Percentiles rank a stretch among this genome's conserved stretches.
These are phyloP conservation scores for Starmerella stellata DNA, from an alignment of 805 yeast species.

Conservation along the genomic window DNA sequence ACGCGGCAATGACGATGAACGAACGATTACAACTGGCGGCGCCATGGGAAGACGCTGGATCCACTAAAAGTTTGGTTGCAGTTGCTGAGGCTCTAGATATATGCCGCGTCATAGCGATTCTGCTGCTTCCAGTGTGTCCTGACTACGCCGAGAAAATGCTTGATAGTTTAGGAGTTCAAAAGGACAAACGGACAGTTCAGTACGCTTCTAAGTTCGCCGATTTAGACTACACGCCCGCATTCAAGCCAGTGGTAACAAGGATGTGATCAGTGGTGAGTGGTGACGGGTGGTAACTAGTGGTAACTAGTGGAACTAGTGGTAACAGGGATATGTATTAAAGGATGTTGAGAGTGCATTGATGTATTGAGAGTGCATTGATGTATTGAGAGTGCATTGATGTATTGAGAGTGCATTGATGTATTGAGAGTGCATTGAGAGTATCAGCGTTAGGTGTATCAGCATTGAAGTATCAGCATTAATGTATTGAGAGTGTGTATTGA, in stretches of 20 bases:
- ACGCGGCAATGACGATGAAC: conserved; percentile 32
- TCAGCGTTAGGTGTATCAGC: too few species aligned
- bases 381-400: too few species aligned
- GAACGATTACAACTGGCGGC: conserved; percentile 44
- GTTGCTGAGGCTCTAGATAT: conserved; percentile 54
- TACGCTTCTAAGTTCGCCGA: conserved; percentile 42
- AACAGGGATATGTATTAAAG: too few species aligned
- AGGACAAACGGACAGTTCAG: conserved; percentile 27
- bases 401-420: too few species aligned
- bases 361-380: too few species aligned
- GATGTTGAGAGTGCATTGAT: neutral
- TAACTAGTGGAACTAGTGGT: too few species aligned
- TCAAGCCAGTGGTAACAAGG: neutral
- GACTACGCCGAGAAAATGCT: conserved; percentile 36
- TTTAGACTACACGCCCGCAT: conserved; percentile 33
- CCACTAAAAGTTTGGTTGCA: conserved; percentile 21
- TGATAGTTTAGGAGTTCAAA: conserved; percentile 42
- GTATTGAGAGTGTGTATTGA: neutral
- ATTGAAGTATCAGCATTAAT: too few species aligned
- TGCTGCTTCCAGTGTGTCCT: conserved; percentile 62
- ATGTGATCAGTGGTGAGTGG: too few species aligned
- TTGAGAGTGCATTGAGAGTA: too few species aligned
- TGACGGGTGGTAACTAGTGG: too few species aligned
- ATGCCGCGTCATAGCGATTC: conserved; percentile 45
- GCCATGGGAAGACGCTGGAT: conserved; percentile 46